Evolutionary conservation across 1,284 basidiomycete genomes (phyloP), one percentile per base, ranked within the genome.

Genomic region (Microbotryum violaceum): DNA sequence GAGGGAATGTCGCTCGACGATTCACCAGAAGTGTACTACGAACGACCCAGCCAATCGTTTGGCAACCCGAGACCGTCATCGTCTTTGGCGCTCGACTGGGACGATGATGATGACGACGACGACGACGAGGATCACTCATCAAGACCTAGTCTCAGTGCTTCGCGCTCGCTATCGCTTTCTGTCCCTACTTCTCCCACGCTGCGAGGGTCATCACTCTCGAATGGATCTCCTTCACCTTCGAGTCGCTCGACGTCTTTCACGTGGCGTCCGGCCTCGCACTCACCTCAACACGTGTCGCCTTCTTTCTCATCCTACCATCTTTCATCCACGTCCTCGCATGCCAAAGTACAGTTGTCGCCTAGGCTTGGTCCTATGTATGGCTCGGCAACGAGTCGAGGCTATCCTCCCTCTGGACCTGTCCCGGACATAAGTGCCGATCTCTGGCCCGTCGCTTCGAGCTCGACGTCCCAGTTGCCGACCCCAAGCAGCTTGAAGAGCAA

Each of bases 331-430:
- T 54, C 54, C 27, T 51, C 64, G 2, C 48, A 58, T 50, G 54
- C 58, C 25, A 70, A 66, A 31, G 49, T 69, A 0, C 69, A 70
- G 14, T 25, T 70, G 18, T 67, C 65, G 16, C 69, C 69, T 7
- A 57, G 69, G 0, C 59, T 70, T 16, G 67, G 62, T 0, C 64
- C 67, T 44, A 66, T 62, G 7, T 68, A 68, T 42, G 64, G 67
- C 7, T 52, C 52, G 23, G 37, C 42, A 16, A n/a, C 8, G 1
- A 1, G 42, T 33, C 29, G 55, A 52, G 23, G 8, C 7, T 7
- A 54, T 27, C 21, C 7, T 21, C 33, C 6, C 12, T 56, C 50
- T 50, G 61, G 58, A 25, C 29, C 53, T 1, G 57, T 63, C 1
- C 66, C 63, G 0, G 64, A 68, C 51, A 66, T 66, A 62, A 59